Evolutionary conservation across 129 eudicot genomes (phyloP), one percentile per base, ranked within the genome.

Genomic region (Arctium minus): DNA sequence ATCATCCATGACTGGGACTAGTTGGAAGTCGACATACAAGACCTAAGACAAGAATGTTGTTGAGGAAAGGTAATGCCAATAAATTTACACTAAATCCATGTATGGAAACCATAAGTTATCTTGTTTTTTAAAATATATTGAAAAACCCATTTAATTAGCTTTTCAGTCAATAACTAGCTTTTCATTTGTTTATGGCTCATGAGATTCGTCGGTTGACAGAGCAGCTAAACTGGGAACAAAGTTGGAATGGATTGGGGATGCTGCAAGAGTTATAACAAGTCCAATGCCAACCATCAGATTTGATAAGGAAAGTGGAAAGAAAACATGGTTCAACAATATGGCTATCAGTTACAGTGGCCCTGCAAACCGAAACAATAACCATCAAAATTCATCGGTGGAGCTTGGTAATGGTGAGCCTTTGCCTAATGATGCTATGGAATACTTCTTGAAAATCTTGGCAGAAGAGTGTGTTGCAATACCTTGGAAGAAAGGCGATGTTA

Each of bases 401-500:
- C 87, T 90, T 18, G 98, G 97, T 2, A 89, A 94, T 53, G 98
- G 96, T 1, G 86, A 53, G 1, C 91, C 89, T 4, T 79, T 94
- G 78, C 92, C 95, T 11, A 91, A 83, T 38, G 81, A 91, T 38
- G 76, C 78, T 18, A 32, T 88, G 15, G 40, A 86, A 8, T 97
- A 92, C 80, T 92, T 88, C 32, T 82, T 86, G 18, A 82, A 78
- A 62, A 89, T 92, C 68, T 70, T 92, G 39, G 98, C 92, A 10
- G 96, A 94, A 84, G 97, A 90, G 70, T 88, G 94, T 77, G 86
- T 89, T 33, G 90, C 89, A 0, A 79, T 92, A 72, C 97, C 97
- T 10, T 94, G 98, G 98, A 85, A 86, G 86, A 90, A 90, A 74
- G 97, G 96, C 0, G 97, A 94, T 77, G 80, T 92, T 64, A n/a